Percentiles rank a stretch among this genome's conserved stretches.
Conservation (phyloP, 257 asterid genomes). For the Capsicum chinense region DNA sequence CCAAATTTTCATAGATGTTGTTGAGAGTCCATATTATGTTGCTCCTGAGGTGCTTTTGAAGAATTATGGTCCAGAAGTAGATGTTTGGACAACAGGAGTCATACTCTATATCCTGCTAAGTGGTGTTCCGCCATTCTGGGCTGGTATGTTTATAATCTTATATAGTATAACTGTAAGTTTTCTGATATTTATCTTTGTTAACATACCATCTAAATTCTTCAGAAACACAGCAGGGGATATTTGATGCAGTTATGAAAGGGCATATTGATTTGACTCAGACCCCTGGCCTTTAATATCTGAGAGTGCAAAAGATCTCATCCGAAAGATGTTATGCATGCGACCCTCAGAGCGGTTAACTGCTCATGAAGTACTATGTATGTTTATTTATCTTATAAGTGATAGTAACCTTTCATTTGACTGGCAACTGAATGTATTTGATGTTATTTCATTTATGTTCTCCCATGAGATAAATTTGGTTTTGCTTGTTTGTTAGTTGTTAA, state of each 20-base stretch:
- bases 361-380: slow-evolving; percentile 86
- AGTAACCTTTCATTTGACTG: not conserved
- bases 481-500: not conserved
- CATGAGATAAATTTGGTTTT: slow-evolving; percentile 12
- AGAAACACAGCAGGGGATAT: slow-evolving; percentile 90
- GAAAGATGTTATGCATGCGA: slow-evolving; percentile 79
- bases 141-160: slow-evolving; percentile 54
- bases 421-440: not conserved
- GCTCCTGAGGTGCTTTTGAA: slow-evolving; percentile 95
- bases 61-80: slow-evolving; percentile 94
- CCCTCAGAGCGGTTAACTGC: slow-evolving; percentile 84
- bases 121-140: slow-evolving; percentile 99
- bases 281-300: slow-evolving; percentile 88
- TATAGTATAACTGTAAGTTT: not conserved
- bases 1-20: slow-evolving; percentile 88
- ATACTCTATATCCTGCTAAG: slow-evolving; percentile 84
- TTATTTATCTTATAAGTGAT: slow-evolving; percentile 32
- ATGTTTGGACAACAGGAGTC: slow-evolving; percentile 97
- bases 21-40: slow-evolving; percentile 94
- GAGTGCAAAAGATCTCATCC: slow-evolving; percentile 83
- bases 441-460: not conserved
- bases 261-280: slow-evolving; percentile 76
- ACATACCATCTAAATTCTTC: slow-evolving; percentile 42
- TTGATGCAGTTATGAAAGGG: slow-evolving; percentile 84
- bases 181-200: slow-evolving; percentile 26